Conservation (phyloP, 495 filamentous ascomycete genomes). For the Trichoderma asperelloides region DNA sequence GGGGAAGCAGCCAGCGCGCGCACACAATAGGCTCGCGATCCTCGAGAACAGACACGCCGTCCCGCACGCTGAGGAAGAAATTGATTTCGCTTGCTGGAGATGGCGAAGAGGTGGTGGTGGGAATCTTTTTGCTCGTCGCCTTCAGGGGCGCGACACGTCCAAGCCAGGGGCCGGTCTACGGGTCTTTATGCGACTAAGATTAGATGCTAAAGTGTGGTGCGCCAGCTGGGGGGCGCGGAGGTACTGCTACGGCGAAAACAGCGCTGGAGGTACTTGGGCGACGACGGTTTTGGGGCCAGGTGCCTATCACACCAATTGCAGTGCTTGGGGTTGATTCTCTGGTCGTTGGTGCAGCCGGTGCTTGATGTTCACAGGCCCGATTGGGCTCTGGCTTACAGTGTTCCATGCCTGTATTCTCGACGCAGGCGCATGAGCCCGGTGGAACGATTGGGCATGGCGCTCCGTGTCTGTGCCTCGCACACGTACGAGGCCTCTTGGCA, state of each 20-base stretch:
- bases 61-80: background rate
- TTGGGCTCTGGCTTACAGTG: background rate
- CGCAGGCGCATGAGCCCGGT: background rate
- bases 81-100: conserved; percentile 3
- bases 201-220: conserved; percentile 3
- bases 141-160: conserved; percentile 6
- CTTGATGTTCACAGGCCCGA: background rate
- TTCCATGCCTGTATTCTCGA: background rate
- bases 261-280: background rate
- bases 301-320: background rate
- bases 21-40: background rate
- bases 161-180: background rate
- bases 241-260: background rate
- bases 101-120: background rate
- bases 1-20: conserved; percentile 3
- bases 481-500: background rate
- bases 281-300: background rate
- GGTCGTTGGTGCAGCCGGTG: background rate
- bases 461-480: background rate
- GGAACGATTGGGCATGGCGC: background rate
- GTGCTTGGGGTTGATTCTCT: background rate
- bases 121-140: conserved; percentile 4
- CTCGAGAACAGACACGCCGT: background rate
- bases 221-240: background rate
- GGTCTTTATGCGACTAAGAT: conserved; percentile 9